phyloP scores from a whole-genome alignment of 768 basidiomycete genomes.

The Sistotremastrum suecicum region DNA sequence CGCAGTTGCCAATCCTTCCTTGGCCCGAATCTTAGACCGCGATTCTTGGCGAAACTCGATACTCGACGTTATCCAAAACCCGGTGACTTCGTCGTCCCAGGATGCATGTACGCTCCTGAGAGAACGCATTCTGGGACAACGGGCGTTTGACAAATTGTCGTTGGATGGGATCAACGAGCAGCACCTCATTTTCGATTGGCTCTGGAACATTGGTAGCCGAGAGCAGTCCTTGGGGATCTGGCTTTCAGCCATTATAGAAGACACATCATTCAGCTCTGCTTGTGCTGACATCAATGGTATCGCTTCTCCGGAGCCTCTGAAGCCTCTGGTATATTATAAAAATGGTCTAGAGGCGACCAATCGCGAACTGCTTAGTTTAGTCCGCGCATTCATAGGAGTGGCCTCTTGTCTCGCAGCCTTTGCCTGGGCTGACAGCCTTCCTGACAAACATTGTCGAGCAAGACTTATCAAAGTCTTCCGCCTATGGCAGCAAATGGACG shows the following conservation, averaged over 20 bases:
- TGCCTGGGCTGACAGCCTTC: constrained; percentile 70
- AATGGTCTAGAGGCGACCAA: constrained; percentile 22
- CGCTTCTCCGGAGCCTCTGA: constrained; percentile 15
- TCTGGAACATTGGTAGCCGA: constrained; percentile 48
- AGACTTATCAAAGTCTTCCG: constrained; percentile 46
- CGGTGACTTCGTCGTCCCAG: constrained; percentile 13
- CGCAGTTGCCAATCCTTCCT: constrained; percentile 6
- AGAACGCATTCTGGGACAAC: constrained; percentile 24
- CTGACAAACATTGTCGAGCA: constrained; percentile 48
- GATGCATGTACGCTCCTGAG: too few relatives aligned
- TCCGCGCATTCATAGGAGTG: constrained; percentile 55
- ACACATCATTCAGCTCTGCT: constrained; percentile 34
- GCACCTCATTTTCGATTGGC: constrained; percentile 32
- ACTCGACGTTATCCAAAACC: constrained; percentile 19
- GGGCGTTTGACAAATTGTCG: constrained; percentile 32
- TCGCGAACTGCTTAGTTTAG: constrained; percentile 47
- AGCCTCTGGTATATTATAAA: constrained; percentile 27
- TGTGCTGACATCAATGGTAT: constrained; percentile 28
- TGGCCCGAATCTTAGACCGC: constrained; percentile 2
- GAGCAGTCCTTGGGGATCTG: constrained; percentile 62
- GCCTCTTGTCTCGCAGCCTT: constrained; percentile 54
- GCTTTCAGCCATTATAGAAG: constrained; percentile 54
- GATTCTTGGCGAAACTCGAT: too few relatives aligned
- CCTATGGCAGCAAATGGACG: constrained; percentile 52
- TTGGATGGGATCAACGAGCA: constrained; percentile 43